Percentiles rank a stretch among this genome's conserved stretches.
Conservation (phyloP, 176 grass and related monocot genomes). For the Oryza nivara region DNA sequence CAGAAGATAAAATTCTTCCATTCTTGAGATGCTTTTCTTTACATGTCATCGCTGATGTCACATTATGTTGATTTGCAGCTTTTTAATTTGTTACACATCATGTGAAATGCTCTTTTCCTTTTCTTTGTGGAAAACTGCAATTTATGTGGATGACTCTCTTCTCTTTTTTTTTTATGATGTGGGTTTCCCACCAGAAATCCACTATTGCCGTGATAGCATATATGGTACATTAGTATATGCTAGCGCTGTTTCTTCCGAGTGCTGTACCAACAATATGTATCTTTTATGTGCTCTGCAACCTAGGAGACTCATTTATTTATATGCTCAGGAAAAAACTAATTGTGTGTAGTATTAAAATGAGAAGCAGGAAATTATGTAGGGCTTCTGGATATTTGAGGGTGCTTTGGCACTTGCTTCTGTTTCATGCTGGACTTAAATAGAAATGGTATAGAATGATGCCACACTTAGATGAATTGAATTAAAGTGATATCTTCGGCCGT, state of each 20-base stretch:
- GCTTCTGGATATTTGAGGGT: conserved; percentile 23
- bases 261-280: neutral
- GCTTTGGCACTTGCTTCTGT: neutral
- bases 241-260: conserved; percentile 16
- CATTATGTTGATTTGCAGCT: conserved; percentile 10
- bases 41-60: neutral
- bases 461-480: neutral
- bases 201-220: neutral
- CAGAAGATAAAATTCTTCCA: neutral
- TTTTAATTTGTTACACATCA: conserved; percentile 5
- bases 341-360: neutral
- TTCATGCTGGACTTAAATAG: neutral
- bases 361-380: neutral
- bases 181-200: conserved; percentile 33
- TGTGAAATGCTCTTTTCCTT: neutral
- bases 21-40: neutral
- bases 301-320: neutral
- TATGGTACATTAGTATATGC: conserved; percentile 18
- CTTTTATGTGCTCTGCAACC: neutral
- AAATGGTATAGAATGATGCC: neutral
- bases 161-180: conserved; percentile 2
- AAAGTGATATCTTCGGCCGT: neutral
- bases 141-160: conserved; percentile 11
- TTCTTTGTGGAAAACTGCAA: neutral
- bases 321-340: neutral